A percentile compares a stretch with the other conserved stretches of the same genome.
phyloP scores from a whole-genome alignment of 2,329 filamentous ascomycete genomes.

The Aspergillus fischeri region DNA sequence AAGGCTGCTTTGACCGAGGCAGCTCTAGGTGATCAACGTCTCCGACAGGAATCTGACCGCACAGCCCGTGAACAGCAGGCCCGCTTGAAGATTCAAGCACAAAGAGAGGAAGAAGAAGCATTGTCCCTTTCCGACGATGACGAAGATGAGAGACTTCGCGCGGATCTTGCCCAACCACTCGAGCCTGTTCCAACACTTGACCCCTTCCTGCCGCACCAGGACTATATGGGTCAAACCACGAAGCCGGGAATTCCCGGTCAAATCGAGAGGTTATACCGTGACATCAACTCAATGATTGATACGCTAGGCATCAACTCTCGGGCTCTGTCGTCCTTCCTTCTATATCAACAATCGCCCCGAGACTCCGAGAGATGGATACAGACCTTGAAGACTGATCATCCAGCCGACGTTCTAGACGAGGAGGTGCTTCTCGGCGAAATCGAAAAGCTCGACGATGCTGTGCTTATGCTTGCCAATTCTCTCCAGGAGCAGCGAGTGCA shows the following conservation, averaged over 20 bases:
- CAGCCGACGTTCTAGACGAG: slow-evolving; percentile 64
- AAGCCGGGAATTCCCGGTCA: slow-evolving; percentile 48
- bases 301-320: slow-evolving; percentile 83
- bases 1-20: slow-evolving; percentile 36
- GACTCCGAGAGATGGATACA: slow-evolving; percentile 48
- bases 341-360: slow-evolving; percentile 40
- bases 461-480: slow-evolving; percentile 61
- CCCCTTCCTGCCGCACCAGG: slow-evolving; percentile 47
- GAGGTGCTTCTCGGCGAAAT: slow-evolving; percentile 75
- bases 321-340: slow-evolving; percentile 55
- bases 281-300: slow-evolving; percentile 78
- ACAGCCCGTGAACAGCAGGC: slow-evolving; percentile 24
- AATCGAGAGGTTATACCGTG: slow-evolving; percentile 47
- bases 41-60: slow-evolving; percentile 20
- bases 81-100: slow-evolving; percentile 29
- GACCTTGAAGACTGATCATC: slow-evolving; percentile 46
- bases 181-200: slow-evolving; percentile 43
- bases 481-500: slow-evolving; percentile 66
- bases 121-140: slow-evolving; percentile 43
- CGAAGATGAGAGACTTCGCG: slow-evolving; percentile 45
- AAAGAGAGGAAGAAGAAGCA: slow-evolving; percentile 27
- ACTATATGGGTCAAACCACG: slow-evolving; percentile 40
- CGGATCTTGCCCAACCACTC: slow-evolving; percentile 41
- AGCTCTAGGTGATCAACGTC: slow-evolving; percentile 25
- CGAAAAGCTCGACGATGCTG: slow-evolving; percentile 60